Evolutionary conservation across 257 asterid species (phyloP).

Genomic region (Mitragyna speciosa): DNA sequence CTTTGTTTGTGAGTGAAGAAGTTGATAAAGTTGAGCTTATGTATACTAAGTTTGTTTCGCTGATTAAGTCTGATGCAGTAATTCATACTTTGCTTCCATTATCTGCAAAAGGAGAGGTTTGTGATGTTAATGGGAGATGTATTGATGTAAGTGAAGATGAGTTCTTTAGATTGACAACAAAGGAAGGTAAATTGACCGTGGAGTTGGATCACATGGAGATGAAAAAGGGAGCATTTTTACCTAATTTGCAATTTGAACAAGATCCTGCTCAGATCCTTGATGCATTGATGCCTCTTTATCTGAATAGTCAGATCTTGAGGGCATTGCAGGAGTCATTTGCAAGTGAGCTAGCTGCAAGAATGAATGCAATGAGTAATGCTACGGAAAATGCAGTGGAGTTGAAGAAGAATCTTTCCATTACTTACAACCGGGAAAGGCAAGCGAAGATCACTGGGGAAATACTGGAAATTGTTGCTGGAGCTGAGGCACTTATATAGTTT

Average conservation of each 20-base stretch:
- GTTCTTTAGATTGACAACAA: constrained; percentile 78
- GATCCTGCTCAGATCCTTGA: constrained; percentile 90
- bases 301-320: constrained; percentile 87
- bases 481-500: constrained; percentile 40
- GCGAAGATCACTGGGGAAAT: constrained; percentile 93
- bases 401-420: constrained; percentile 56
- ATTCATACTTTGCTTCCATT: constrained; percentile 89
- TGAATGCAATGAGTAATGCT: constrained; percentile 92
- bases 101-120: constrained; percentile 86
- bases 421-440: constrained; percentile 76
- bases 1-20: constrained; percentile 77
- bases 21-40: constrained; percentile 88
- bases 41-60: constrained; percentile 84
- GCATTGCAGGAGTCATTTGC: constrained; percentile 83
- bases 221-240: constrained; percentile 57
- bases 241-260: constrained; percentile 87
- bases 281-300: constrained; percentile 76
- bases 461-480: constrained; percentile 92
- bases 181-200: constrained; percentile 78
- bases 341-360: constrained; percentile 89
- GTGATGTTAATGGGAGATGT: constrained; percentile 76
- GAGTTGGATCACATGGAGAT: constrained; percentile 70
- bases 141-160: constrained; percentile 91
- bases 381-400: constrained; percentile 69
- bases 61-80: constrained; percentile 74